Base-by-base conservation (phyloP, 179 eudicot genomes). In the Carnegiea gigantea region DNA sequence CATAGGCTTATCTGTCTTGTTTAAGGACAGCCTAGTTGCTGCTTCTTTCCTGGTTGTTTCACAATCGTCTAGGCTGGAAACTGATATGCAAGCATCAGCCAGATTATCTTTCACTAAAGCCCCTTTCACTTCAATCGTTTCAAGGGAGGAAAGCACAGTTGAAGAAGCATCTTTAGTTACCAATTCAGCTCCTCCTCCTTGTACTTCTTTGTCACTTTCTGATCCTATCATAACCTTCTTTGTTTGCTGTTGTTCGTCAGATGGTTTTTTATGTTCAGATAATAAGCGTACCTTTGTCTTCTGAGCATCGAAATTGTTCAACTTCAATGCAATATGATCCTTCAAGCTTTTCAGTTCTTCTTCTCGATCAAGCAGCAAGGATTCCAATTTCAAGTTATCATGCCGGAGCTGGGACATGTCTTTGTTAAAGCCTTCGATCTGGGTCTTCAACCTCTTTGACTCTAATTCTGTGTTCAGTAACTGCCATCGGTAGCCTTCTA, bases 401-500 rank as follows among this genome's bases (percentile, higher is more conserved):
- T 88, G 89, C 64, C 89, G 89, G 75, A 95, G 88, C 78, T 90
- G 90, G 36, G 92, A 80, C 48, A 95, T 68, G 15, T 92, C 88
- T 57, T 90, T 89, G 79, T 87, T 84, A 48, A 92, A 92, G 60
- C 84, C 96, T 86, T 96, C 98, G 8, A 93, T 75, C 53, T 87
- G 91, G 21, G 96, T 78, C 24, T 88, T 85, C 57, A 90, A 65
- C 68, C 91, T 82, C 89, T 93, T 94, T 36, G 90, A 88, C 73
- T 94, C 95, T 13, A 91, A 71, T 64, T 94, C 99, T 89, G 87
- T 86, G 84, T 92, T 92, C 18, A 91, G 33, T 70, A 86, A 79
- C 81, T 89, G 89, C 98, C 97, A 93, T 2, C 86, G 91, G 23
- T 81, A 89, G 72, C 88, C 91, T 90, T 94, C 97, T 84, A 96